Evolutionary conservation across 1,139 yeast species (phyloP), one percentile per base, ranked within the genome.

Genomic region (Zygosaccharomyces sapae): DNA sequence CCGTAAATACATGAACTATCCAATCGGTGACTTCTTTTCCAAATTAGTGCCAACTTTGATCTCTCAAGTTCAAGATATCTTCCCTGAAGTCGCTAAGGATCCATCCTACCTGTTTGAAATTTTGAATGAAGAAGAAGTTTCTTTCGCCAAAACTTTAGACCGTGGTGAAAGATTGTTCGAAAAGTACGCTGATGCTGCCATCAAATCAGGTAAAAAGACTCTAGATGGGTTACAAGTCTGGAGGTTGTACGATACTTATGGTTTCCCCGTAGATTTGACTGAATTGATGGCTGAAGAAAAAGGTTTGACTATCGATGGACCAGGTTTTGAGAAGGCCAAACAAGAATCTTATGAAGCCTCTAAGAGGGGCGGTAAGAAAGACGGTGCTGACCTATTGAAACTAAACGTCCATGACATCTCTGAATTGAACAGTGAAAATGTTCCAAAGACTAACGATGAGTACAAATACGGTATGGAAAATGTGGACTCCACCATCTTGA

Each of bases 221-320:
- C 77, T 92, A 53, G 80, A 87, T 44, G 99, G 99, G 66, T 83
- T 80, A 62, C 97, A 92, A 65, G 98, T 92, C 36, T 92, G 99
- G 99, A 81, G 99, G 71, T 76, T 92, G 62, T 94, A 94, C 61
- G 99, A 92, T 63, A 94, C 99, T n/a, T 92, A 90, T 65, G 99
- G 99, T 48, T 92, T 92, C 86, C 99, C 99, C 37, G 97, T 89
- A 46, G 99, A 92, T 71, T 80, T 92, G 68, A 94, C 98, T 35
- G 81, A 96, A 67, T 79, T 92, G 66, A 94, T 92, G 98, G 98
- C 98, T 39, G 97, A 90, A 70, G 99, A 92, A 72, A 88, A 94
- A 48, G 95, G 95, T n/a, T 77, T 92, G 59, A 83, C 82, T 60
- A 90, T 92, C 57, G 97, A 92, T 67, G 95, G 88, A 65, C 81